Conservation (phyloP, 2,329 filamentous ascomycete species). For the Trichoderma sp. region DNA sequence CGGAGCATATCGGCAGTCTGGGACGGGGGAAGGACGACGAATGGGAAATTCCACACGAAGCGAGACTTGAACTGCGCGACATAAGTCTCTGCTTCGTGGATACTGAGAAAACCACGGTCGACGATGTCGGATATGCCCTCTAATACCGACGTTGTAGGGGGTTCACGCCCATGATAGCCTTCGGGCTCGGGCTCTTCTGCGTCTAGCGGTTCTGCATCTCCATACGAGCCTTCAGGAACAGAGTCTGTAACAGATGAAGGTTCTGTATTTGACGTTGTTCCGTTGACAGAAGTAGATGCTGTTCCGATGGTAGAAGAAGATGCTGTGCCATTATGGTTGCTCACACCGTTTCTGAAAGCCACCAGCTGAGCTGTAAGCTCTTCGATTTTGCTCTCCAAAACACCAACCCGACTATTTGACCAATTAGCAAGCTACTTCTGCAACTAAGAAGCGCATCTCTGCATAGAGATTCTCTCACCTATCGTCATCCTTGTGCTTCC, state of each 20-base stretch:
- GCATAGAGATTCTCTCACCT: background rate
- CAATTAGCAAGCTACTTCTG: background rate
- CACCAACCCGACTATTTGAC: slow-evolving; percentile 7
- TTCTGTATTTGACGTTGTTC: background rate
- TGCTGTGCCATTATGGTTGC: background rate
- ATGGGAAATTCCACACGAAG: slow-evolving; percentile 15
- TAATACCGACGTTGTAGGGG: background rate
- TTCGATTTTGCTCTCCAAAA: slow-evolving; percentile 4
- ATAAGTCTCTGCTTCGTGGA: background rate
- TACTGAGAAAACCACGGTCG: slow-evolving; percentile 11
- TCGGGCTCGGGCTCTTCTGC: background rate
- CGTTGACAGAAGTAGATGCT: background rate
- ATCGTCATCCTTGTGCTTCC: background rate
- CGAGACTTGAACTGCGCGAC: slow-evolving; percentile 10
- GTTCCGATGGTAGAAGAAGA: background rate
- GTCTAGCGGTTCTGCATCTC: background rate
- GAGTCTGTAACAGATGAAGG: background rate
- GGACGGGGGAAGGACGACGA: slow-evolving; percentile 7
- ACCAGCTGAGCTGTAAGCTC: slow-evolving; percentile 1
- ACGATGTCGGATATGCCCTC: slow-evolving; percentile 17
- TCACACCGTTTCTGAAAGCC: background rate
- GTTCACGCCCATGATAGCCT: background rate
- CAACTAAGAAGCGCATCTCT: fast-evolving
- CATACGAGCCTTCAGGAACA: background rate
- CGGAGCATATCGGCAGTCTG: background rate